These are phyloP conservation scores for Ophiostoma himal-ulmi DNA, from an alignment of 2,329 filamentous ascomycete species.

Conservation along the genomic window DNA sequence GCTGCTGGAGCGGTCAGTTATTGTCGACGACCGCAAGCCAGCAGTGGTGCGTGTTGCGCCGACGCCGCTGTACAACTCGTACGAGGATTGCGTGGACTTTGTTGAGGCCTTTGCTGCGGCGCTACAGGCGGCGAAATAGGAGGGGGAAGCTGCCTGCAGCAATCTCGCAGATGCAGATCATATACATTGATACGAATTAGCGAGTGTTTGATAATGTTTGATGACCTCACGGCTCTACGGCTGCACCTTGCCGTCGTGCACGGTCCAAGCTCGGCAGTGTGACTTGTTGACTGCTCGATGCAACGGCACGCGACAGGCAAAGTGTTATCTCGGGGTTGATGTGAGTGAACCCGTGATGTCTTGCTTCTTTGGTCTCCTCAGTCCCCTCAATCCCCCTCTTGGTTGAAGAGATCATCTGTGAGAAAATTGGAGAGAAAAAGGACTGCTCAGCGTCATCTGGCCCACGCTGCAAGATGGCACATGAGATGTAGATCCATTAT, in stretches of 20 bases:
- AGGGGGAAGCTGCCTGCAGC: neutral
- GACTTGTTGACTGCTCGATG: neutral
- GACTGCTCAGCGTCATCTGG: neutral
- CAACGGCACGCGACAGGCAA: neutral
- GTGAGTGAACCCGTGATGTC: neutral
- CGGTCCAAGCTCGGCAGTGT: conserved; percentile 8
- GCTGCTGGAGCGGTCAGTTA: conserved; percentile 62
- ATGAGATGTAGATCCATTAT: neutral
- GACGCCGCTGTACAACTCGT: conserved; percentile 77
- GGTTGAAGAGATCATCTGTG: neutral
- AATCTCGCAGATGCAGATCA: neutral
- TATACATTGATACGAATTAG: neutral
- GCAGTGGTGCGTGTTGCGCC: conserved; percentile 81
- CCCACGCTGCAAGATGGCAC: neutral
- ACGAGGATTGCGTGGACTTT: conserved; percentile 48
- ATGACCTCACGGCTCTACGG: neutral
- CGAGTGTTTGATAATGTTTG: neutral
- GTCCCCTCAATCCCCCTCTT: neutral
- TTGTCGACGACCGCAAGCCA: conserved; percentile 78
- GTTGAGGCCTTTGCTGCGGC: conserved; percentile 23
- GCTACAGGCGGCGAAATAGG: neutral
- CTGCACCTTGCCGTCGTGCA: conserved; percentile 1
- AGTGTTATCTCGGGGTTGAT: neutral
- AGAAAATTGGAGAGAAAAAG: neutral
- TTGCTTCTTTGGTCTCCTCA: neutral